These are phyloP conservation scores for Eutrema japonicum DNA, from an alignment of 345 rosid species.

Conservation along the genomic window DNA sequence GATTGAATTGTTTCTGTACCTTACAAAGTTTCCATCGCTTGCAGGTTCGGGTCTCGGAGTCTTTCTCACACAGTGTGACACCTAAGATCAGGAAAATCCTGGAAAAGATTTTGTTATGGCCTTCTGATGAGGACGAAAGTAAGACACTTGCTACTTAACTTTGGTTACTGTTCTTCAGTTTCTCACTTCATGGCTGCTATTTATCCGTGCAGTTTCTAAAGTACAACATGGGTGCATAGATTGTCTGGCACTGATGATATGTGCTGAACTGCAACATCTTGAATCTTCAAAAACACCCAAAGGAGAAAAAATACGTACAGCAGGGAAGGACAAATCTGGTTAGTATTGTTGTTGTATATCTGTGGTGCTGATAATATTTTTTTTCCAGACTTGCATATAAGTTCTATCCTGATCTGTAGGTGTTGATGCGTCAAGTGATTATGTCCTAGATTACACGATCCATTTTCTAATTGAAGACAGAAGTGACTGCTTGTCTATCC, in stretches of 20 bases:
- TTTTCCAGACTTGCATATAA: conserved; percentile 13
- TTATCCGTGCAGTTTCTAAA: conserved; percentile 65
- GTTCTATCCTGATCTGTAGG: conserved; percentile 51
- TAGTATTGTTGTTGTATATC: conserved; percentile 38
- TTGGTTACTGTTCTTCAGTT: not conserved
- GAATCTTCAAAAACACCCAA: conserved; percentile 44
- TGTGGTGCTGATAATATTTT: not conserved
- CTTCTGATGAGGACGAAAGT: conserved; percentile 83
- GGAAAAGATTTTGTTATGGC: conserved; percentile 71
- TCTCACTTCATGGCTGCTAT: conserved; percentile 22
- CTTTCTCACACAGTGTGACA: conserved; percentile 54
- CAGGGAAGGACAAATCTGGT: conserved; percentile 46
- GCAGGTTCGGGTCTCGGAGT: conserved; percentile 68
- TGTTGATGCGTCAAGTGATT: conserved; percentile 41
- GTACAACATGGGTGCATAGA: conserved; percentile 97
- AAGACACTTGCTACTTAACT: conserved; percentile 20
- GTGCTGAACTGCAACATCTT: conserved; percentile 68
- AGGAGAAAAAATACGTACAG: conserved; percentile 13
- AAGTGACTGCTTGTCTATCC: conserved; percentile 38
- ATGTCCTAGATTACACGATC: conserved; percentile 56
- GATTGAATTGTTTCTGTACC: conserved; percentile 12
- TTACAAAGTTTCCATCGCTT: conserved; percentile 37
- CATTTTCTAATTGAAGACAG: conserved; percentile 51
- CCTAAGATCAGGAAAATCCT: conserved; percentile 57
- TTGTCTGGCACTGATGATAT: conserved; percentile 79